phyloP scores from a whole-genome alignment of 495 filamentous ascomycete genomes.

The Aspergillus cristatus region DNA sequence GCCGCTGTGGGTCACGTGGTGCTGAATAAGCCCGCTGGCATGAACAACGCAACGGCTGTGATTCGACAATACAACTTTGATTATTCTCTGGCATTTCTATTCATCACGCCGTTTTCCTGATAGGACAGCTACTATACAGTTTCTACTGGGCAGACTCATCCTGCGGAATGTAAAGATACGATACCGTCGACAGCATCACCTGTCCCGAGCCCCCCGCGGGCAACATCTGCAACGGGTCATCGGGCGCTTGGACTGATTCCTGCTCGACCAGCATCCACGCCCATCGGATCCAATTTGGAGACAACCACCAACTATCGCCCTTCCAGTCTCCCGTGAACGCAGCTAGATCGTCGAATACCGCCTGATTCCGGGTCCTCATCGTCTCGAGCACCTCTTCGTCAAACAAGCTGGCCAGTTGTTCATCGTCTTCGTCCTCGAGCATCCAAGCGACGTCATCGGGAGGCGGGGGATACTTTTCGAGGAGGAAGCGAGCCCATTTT shows the following conservation, averaged over 20 bases:
- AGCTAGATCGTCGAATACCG: slow-evolving; percentile 7
- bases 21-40: slow-evolving; percentile 15
- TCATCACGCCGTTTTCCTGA: too few species aligned
- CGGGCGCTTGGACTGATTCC: slow-evolving; percentile 30
- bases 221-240: slow-evolving; percentile 27
- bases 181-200: slow-evolving; percentile 23
- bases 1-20: slow-evolving; percentile 19
- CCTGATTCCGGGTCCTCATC: slow-evolving; percentile 4
- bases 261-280: slow-evolving; percentile 29
- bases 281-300: slow-evolving; percentile 35
- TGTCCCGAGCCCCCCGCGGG: slow-evolving; percentile 9
- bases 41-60: slow-evolving; percentile 4
- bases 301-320: slow-evolving; percentile 27
- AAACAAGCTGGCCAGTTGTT: slow-evolving; percentile 14
- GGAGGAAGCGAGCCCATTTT: slow-evolving; percentile 29
- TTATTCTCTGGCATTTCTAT: background rate
- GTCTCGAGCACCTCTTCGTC: slow-evolving; percentile 14
- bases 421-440: slow-evolving; percentile 22
- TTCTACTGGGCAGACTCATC: slow-evolving; percentile 9
- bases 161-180: slow-evolving; percentile 35
- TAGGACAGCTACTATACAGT: background rate
- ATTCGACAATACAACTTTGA: slow-evolving; percentile 2
- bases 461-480: slow-evolving; percentile 26
- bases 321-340: slow-evolving; percentile 10
- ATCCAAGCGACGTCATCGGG: slow-evolving; percentile 19